Evolutionary conservation across 225 moss, liverwort and hornwort genomes (phyloP).

Genomic region (Bryum argenteum): DNA sequence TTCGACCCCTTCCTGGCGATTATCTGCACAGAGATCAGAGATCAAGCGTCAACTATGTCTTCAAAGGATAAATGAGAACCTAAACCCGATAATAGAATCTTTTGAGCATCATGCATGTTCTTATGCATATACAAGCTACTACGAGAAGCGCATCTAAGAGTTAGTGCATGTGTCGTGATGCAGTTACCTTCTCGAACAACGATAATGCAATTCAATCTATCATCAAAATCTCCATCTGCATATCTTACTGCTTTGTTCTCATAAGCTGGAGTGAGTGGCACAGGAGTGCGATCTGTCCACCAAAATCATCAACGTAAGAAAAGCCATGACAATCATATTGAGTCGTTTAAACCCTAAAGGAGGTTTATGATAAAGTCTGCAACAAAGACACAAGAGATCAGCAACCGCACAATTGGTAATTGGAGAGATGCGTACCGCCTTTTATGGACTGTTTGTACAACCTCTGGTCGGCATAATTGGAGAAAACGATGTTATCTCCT

Average conservation of each 20-base stretch:
- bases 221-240: slow-evolving; percentile 75
- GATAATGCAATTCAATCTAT: slow-evolving; percentile 54
- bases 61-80: background rate
- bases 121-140: background rate
- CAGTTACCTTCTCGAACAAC: slow-evolving; percentile 78
- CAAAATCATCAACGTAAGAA: background rate
- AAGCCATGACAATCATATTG: background rate
- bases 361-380: background rate
- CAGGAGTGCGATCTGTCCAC: slow-evolving; percentile 69
- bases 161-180: background rate
- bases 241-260: slow-evolving; percentile 68
- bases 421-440: slow-evolving; percentile 54
- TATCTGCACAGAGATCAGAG: slow-evolving; percentile 55
- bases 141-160: slow-evolving; percentile 3
- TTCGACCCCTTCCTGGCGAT: slow-evolving; percentile 61
- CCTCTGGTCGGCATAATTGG: slow-evolving; percentile 85
- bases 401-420: slow-evolving; percentile 18
- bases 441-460: slow-evolving; percentile 73
- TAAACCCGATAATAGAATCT: background rate
- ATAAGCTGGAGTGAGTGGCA: slow-evolving; percentile 66
- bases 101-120: background rate
- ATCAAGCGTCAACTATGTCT: slow-evolving; percentile 11
- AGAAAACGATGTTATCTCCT: slow-evolving; percentile 70
- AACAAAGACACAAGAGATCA: slow-evolving; percentile 14
- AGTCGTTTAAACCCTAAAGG: background rate